phyloP scores from a whole-genome alignment of 1,284 basidiomycete species.

The Hortiboletus rubellus region DNA sequence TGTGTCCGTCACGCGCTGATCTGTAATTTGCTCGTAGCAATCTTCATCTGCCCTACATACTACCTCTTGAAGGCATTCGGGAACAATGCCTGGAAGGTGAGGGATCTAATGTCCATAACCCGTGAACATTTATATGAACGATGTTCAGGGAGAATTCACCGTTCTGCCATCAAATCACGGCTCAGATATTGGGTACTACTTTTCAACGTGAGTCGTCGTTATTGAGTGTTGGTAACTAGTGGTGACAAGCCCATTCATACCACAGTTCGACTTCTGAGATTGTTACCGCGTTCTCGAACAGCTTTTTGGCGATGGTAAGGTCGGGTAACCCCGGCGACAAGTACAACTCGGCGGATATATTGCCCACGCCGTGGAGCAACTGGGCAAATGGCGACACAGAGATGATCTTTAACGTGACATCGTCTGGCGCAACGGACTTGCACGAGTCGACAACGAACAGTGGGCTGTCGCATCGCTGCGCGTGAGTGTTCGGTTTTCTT shows the following conservation, averaged over 20 bases:
- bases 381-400: conserved; percentile 9
- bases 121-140: not conserved
- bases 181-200: conserved; percentile 7
- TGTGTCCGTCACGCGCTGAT: not conserved
- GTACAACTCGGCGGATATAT: conserved; percentile 18
- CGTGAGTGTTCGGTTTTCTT: conserved; percentile 13
- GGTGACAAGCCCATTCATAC: not conserved
- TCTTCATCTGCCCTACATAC: conserved; percentile 16
- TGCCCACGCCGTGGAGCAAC: conserved; percentile 17
- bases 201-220: conserved; percentile 1
- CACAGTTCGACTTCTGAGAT: conserved; percentile 20
- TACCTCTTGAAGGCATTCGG: conserved; percentile 16
- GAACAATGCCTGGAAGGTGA: conserved; percentile 18
- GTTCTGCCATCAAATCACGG: conserved; percentile 5
- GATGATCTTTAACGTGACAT: conserved; percentile 14
- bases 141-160: conserved; percentile 11
- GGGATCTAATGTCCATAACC: not conserved
- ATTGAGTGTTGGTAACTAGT: not conserved
- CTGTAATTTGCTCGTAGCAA: not conserved
- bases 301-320: conserved; percentile 24
- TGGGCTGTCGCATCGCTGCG: conserved; percentile 21
- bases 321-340: conserved; percentile 12
- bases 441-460: conserved; percentile 3
- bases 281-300: conserved; percentile 24
- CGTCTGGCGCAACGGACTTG: conserved; percentile 7